Evolutionary conservation across 2,329 filamentous ascomycete species (phyloP), one percentile per base, ranked within the genome.

Genomic region (Fusarium sp.): DNA sequence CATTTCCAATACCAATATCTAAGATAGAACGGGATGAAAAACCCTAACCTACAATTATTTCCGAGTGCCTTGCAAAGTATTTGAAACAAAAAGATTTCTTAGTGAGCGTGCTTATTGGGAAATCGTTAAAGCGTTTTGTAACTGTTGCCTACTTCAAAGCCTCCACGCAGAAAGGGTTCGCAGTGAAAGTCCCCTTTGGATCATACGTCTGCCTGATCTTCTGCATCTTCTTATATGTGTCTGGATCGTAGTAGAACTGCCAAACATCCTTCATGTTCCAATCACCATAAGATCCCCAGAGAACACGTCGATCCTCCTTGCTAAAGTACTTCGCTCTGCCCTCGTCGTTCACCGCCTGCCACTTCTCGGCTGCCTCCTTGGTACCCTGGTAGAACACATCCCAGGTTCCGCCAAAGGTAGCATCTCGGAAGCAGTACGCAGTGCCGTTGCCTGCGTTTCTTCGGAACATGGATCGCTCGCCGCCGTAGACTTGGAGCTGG

Each of bases 371-470:
- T 3, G 46, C 58, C 2, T 38, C 58, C 25, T 35, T 53, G 0
- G 46, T 53, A 7, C 28, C 35, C 30, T 53, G 46, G 19, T 60
- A 60, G 37, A 60, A 60, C 2, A 53, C 46, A 60, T 60, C 58
- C 46, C 58, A 53, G 0, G 58, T 53, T 5, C 46, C 58, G 0
- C 35, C 58, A 42, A 86, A 71, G 9, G 80, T 84, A 0, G 83
- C 82, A 73, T 87, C 85, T 46, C 86, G 79, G 82, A 84, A 86
- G 72, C 83, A 85, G 73, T 83, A 86, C 1, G 84, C 79, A 0
- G 84, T 86, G 9, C 85, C 85, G 44, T 86, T 86, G 37, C 77
- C 74, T 6, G 77, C 79, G 60, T 87, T 86, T 25, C 66, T 71
- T 9, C 70, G 74, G 68, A 86, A 85, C 71, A 78, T 78, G 11